phyloP scores from a whole-genome alignment of 805 yeast species.

The Pichia ethanolica region DNA sequence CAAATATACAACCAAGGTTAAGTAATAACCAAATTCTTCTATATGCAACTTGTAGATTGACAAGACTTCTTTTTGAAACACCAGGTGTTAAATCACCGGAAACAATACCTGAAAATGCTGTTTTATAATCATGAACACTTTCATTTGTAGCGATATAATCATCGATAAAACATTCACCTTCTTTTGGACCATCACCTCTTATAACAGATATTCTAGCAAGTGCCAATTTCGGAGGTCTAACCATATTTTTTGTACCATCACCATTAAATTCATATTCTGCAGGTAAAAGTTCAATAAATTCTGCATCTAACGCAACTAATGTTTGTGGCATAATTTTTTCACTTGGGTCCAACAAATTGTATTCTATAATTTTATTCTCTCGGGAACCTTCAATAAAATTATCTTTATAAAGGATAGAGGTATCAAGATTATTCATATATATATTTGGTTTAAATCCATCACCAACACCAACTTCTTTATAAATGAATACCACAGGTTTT shows the following conservation, averaged over 20 bases:
- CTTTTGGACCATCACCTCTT: slow-evolving; percentile 59
- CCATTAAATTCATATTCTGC: slow-evolving; percentile 74
- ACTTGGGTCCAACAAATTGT: slow-evolving; percentile 53
- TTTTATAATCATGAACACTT: slow-evolving; percentile 75
- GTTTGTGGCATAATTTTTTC: slow-evolving; percentile 74
- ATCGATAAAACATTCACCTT: slow-evolving; percentile 80
- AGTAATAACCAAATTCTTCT: slow-evolving; percentile 84
- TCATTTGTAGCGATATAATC: slow-evolving; percentile 77
- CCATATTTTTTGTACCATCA: slow-evolving; percentile 59
- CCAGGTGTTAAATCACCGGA: slow-evolving; percentile 80
- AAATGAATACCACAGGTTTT: slow-evolving; percentile 64
- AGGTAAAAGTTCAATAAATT: slow-evolving; percentile 75
- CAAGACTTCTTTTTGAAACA: slow-evolving; percentile 59
- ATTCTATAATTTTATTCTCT: slow-evolving; percentile 51
- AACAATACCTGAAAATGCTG: slow-evolving; percentile 89
- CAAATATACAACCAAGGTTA: slow-evolving; percentile 83
- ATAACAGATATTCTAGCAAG: slow-evolving; percentile 87
- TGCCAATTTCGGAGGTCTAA: slow-evolving; percentile 68
- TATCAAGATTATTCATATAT: slow-evolving; percentile 49
- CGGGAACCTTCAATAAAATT: slow-evolving; percentile 64
- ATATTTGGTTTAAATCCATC: slow-evolving; percentile 40
- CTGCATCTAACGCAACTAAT: slow-evolving; percentile 91
- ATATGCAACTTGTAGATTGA: slow-evolving; percentile 75
- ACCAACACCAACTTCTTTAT: slow-evolving; percentile 42
- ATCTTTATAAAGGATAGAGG: slow-evolving; percentile 62